A percentile compares a stretch with the other conserved stretches of the same genome.
Evolutionary conservation across 2,329 filamentous ascomycete species (phyloP).

Genomic region (Didymella lethalis): DNA sequence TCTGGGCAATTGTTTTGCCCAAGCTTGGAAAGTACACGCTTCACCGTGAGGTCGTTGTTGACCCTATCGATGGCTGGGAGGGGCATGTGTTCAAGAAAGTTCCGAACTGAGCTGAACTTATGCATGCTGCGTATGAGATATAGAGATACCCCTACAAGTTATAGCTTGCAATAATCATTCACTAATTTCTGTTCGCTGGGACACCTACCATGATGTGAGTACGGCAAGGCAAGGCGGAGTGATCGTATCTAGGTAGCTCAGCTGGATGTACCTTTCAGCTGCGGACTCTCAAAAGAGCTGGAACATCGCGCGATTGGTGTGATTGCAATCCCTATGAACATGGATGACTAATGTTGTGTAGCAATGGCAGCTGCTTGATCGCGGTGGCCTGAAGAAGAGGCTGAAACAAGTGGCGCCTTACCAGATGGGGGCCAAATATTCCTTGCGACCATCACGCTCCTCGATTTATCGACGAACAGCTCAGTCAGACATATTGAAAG

Average conservation of each 20-base stretch:
- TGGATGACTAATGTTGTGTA: neutral
- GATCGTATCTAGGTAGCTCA: neutral
- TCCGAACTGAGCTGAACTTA: slow-evolving; percentile 21
- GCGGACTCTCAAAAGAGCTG: neutral
- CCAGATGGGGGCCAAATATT: slow-evolving; percentile 1
- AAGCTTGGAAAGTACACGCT: slow-evolving; percentile 52
- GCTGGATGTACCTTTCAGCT: neutral
- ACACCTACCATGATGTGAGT: neutral
- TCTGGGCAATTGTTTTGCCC: slow-evolving; percentile 61
- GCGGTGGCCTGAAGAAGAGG: neutral
- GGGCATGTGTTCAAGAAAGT: slow-evolving; percentile 48
- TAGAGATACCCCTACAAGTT: slow-evolving; percentile 8
- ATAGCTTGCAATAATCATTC: neutral
- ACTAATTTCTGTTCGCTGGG: neutral
- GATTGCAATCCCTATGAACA: neutral
- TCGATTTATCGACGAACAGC: neutral
- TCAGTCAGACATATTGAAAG: neutral
- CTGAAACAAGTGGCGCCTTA: slow-evolving; percentile 13
- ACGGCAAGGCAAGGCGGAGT: neutral
- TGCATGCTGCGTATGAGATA: neutral
- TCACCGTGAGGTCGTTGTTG: slow-evolving; percentile 45
- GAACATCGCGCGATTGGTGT: neutral
- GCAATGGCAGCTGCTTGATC: neutral
- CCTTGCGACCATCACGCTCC: neutral
- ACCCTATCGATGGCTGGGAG: slow-evolving; percentile 51